Evolutionary conservation across 441 rosid genomes (phyloP).

Genomic region (Hura crepitans): DNA sequence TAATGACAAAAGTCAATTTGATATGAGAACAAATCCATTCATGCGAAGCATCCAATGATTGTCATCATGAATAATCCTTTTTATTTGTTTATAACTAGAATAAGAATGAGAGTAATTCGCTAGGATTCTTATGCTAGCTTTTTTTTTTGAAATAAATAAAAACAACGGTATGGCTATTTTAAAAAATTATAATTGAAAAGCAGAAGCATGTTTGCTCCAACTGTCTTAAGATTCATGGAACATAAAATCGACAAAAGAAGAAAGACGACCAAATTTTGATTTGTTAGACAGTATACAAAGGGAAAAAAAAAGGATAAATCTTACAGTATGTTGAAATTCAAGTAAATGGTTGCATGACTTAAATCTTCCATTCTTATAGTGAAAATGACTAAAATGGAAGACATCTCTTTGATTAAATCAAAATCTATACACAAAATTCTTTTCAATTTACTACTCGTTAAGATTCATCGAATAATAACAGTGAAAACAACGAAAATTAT

Average conservation of each 20-base stretch:
- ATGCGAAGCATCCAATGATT: not conserved
- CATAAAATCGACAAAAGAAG: not conserved
- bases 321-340: not conserved
- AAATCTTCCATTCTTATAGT: not conserved
- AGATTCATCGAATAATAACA: not conserved
- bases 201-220: not conserved
- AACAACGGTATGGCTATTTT: not conserved
- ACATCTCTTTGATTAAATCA: not conserved
- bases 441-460: not conserved
- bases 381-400: not conserved
- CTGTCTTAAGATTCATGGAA: not conserved
- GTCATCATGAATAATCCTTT: not conserved
- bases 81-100: too few species aligned
- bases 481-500: not conserved
- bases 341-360: not conserved
- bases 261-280: not conserved
- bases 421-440: not conserved
- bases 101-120: too few species aligned
- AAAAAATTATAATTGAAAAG: not conserved
- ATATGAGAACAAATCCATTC: not conserved
- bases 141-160: not conserved
- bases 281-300: not conserved
- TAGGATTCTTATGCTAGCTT: not conserved
- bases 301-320: not conserved
- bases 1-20: not conserved